Evolutionary conservation across 345 rosid genomes (phyloP).

Genomic region (Lenwebbia sp.): DNA sequence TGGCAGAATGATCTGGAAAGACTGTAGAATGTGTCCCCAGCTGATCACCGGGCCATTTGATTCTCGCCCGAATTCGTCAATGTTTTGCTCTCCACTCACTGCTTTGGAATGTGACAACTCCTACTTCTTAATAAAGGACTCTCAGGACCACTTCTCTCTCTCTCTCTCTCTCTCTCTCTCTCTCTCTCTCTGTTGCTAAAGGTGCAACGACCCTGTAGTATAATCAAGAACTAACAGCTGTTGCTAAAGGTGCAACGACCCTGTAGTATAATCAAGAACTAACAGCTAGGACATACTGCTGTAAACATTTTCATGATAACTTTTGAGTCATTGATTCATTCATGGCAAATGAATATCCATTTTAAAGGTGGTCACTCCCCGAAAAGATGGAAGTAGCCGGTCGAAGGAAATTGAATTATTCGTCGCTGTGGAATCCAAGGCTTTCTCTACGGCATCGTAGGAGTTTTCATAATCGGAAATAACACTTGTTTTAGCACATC

Average conservation of each 20-base stretch:
- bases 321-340: not conserved
- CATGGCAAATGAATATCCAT: not conserved
- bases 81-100: not conserved
- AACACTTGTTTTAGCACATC: not conserved
- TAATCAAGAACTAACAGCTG: not conserved
- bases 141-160: constrained; percentile 7
- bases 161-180: not conserved
- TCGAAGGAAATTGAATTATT: not conserved
- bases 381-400: not conserved
- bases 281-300: not conserved
- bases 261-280: not conserved
- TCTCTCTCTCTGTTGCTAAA: not conserved
- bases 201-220: not conserved
- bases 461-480: not conserved
- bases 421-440: not conserved
- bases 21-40: not conserved
- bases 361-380: not conserved
- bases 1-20: not conserved
- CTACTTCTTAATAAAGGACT: not conserved
- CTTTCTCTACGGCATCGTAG: not conserved
- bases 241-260: not conserved
- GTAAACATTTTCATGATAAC: not conserved
- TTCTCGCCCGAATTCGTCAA: not conserved
- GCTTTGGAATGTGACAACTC: constrained; percentile 10
- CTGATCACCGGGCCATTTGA: not conserved